Base-by-base conservation (phyloP, 2,329 filamentous ascomycete species). In the Cladophialophora psammophila region DNA sequence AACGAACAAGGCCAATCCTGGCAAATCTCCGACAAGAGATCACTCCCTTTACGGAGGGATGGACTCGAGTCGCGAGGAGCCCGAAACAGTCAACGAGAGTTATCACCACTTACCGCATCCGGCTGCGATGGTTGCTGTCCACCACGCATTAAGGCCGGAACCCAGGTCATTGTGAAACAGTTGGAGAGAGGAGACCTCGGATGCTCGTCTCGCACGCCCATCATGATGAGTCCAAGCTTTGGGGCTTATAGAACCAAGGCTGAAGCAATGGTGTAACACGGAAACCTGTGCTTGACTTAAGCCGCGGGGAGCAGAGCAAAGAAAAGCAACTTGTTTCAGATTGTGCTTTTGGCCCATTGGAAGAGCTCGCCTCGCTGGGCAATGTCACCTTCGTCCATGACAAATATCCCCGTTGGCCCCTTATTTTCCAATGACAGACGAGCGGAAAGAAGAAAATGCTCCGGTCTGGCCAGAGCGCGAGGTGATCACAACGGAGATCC, bases 201-300 rank as follows among this genome's bases (percentile, higher is more conserved):
- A 31, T 34, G 59, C n/a, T 53, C 48, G 32, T 35, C 13, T 53
- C 18, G 57, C 42, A 18, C 20, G 32, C 38, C 45, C 13, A 34
- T 1, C 59, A 38, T 31, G 34, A 34, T 40, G 15, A 31, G 59
- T 31, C 20, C 52, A 35, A 34, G 59, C 34, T 38, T 53, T 45
- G 32, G 18, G n/a, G 15, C 57, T 18, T 52, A 38, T 32, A 54
- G 52, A 31, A 35, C 62, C 68, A 56, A 70, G 68, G 65, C 68
- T 68, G 68, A 64, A 63, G 68, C 65, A 62, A 35, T 66, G 68
- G 65, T 70, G 68, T 60, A 66, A 70, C 68, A 55, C 13, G 32
- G 45, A 61, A 62, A 26, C 59, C 53, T 48, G 56, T 68, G 60
- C 60, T 66, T 58, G 38, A 35, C 20, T 45, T 35, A 40, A 36